phyloP scores from a whole-genome alignment of 257 asterid species.

The Cruciata laevipes region DNA sequence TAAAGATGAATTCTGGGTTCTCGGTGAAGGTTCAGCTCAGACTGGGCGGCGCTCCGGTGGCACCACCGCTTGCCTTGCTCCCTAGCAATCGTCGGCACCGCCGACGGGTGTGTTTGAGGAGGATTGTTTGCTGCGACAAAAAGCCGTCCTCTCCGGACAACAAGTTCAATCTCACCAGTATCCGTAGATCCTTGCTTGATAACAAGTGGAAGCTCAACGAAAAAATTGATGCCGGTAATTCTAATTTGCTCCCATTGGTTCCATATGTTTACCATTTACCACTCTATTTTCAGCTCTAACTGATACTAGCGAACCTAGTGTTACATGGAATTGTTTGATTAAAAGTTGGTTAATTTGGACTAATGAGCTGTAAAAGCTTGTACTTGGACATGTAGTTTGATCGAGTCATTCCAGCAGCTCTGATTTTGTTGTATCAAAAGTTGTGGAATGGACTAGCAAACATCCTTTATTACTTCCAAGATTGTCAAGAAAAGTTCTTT shows the following conservation, averaged over 20 bases:
- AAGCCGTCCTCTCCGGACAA: slow-evolving; percentile 36
- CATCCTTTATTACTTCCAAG: background rate
- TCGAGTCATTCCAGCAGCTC: background rate
- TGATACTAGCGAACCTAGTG: background rate
- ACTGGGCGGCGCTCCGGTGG: slow-evolving; percentile 12
- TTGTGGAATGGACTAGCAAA: background rate
- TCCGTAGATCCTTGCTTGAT: slow-evolving; percentile 45
- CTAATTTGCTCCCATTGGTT: background rate
- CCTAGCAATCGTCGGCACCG: slow-evolving; percentile 29
- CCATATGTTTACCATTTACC: background rate
- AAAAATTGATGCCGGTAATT: slow-evolving; percentile 62
- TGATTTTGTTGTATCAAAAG: background rate
- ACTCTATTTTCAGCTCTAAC: background rate
- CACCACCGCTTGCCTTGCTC: slow-evolving; percentile 22
- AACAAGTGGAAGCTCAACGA: slow-evolving; percentile 66
- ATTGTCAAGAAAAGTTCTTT: background rate
- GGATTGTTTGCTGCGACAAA: slow-evolving; percentile 49
- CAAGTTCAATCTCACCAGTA: slow-evolving; percentile 52
- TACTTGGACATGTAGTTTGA: background rate
- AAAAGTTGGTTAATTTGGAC: too few species aligned
- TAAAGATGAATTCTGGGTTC: slow-evolving; percentile 43
- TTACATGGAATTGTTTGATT: background rate
- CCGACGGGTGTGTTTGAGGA: slow-evolving; percentile 20
- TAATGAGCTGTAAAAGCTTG: background rate
- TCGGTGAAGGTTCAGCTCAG: slow-evolving; percentile 20